Conservation (phyloP, 176 grass and related monocot species). For the Poa annua region DNA sequence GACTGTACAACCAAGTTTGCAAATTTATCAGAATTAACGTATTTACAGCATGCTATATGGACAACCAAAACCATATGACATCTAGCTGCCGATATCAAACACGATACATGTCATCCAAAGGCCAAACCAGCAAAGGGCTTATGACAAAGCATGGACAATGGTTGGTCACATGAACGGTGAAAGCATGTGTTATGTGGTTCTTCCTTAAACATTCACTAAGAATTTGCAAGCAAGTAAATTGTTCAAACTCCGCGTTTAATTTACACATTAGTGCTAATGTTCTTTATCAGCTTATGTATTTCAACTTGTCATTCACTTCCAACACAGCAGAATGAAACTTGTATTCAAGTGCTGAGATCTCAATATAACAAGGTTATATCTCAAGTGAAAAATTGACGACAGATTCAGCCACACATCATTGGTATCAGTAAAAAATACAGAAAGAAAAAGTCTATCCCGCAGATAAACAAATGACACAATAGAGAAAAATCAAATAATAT, state of each 20-base stretch:
- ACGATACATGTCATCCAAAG: slow-evolving; percentile 10
- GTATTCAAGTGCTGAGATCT: neutral
- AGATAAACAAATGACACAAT: neutral
- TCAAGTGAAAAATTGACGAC: slow-evolving; percentile 16
- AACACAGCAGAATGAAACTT: neutral
- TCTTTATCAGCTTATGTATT: neutral
- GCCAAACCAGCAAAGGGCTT: neutral
- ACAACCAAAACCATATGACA: neutral
- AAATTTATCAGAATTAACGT: slow-evolving; percentile 16
- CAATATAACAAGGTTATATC: slow-evolving; percentile 6
- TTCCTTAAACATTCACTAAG: neutral
- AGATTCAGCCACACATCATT: neutral
- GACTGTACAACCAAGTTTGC: slow-evolving; percentile 53
- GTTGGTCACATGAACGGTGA: neutral
- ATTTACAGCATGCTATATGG: slow-evolving; percentile 25
- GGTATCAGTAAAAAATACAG: slow-evolving; percentile 16
- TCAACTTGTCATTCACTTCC: neutral
- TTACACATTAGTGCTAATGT: neutral
- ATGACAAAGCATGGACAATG: slow-evolving; percentile 24
- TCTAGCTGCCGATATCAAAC: neutral
- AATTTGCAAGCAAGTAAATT: neutral
- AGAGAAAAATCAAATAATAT: slow-evolving; percentile 16
- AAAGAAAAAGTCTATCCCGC: neutral
- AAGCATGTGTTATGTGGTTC: slow-evolving; percentile 5
- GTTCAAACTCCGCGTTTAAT: slow-evolving; percentile 1